Evolutionary conservation across 371 early-diverging fungal genomes (phyloP).

Genomic region (Entomophthora muscae): DNA sequence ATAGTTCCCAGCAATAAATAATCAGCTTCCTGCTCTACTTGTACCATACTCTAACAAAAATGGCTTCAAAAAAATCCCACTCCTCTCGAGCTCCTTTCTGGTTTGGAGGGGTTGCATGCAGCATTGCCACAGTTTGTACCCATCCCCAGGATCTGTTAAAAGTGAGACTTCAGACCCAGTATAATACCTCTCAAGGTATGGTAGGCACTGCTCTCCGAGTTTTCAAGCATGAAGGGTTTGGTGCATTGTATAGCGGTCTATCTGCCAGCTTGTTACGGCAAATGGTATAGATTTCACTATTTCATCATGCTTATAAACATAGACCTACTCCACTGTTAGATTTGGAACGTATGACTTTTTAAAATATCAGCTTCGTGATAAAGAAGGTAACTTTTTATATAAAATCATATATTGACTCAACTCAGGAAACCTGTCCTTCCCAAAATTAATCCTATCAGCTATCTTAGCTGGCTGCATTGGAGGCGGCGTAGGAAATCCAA

Average conservation of each 20-base stretch:
- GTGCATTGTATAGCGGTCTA: not conserved
- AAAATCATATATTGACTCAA: not conserved
- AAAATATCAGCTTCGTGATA: not conserved
- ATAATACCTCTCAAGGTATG: constrained; percentile 22
- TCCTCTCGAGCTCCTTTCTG: not conserved
- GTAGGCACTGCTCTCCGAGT: constrained; percentile 30
- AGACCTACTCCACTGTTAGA: constrained; percentile 6
- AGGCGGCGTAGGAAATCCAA: constrained; percentile 65
- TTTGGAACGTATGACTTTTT: constrained; percentile 4
- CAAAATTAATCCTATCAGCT: not conserved
- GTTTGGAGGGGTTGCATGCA: constrained; percentile 10
- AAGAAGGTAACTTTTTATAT: not conserved
- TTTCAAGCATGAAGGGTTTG: not conserved
- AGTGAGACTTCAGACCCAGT: constrained; percentile 57
- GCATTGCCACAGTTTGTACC: constrained; percentile 15
- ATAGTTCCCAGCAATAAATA: too few species aligned
- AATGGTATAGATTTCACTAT: not conserved
- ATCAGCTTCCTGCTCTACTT: too few species aligned
- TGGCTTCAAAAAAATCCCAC: not conserved
- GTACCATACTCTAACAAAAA: too few species aligned
- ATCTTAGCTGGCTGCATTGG: constrained; percentile 50
- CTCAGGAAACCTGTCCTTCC: not conserved
- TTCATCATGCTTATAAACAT: not conserved
- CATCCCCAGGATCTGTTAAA: constrained; percentile 79
- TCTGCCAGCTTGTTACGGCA: constrained; percentile 2